Conservation (phyloP, 768 basidiomycete genomes). For the Trametes meyenii region DNA sequence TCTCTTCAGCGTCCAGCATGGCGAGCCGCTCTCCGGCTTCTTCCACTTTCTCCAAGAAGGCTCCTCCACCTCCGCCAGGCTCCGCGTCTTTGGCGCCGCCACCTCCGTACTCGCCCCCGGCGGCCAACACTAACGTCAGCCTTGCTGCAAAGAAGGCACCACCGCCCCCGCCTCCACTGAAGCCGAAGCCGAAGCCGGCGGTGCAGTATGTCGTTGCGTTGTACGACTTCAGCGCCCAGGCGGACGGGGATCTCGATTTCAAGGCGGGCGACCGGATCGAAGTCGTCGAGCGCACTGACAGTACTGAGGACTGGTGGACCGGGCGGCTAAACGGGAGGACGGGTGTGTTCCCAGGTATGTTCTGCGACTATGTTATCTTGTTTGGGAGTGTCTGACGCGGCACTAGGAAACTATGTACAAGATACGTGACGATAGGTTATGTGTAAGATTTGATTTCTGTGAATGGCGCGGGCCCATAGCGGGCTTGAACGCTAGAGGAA, state of each 20-base stretch:
- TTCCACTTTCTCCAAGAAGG: conserved; percentile 44
- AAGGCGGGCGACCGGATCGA: conserved; percentile 89
- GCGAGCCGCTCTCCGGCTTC: conserved; percentile 39
- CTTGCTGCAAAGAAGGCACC: conserved; percentile 71
- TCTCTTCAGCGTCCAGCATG: conserved; percentile 26
- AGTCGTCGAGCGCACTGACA: conserved; percentile 79
- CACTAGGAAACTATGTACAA: conserved; percentile 68
- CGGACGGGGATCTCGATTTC: conserved; percentile 92
- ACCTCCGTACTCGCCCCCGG: conserved; percentile 43
- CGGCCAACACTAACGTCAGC: conserved; percentile 32
- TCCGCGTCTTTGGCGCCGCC: conserved; percentile 34
- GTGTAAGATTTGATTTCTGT: too few relatives aligned
- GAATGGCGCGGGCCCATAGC: too few relatives aligned
- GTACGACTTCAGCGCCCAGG: conserved; percentile 95
- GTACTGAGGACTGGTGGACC: conserved; percentile 97
- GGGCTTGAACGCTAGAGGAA: too few relatives aligned
- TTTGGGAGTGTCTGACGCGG: background rate
- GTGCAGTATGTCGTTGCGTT: conserved; percentile 86
- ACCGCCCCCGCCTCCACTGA: conserved; percentile 90
- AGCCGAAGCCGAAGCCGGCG: conserved; percentile 79
- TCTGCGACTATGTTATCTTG: background rate
- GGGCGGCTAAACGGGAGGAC: conserved; percentile 79
- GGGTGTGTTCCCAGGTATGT: conserved; percentile 86
- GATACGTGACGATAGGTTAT: conserved; percentile 37
- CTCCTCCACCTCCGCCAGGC: conserved; percentile 43